phyloP scores from a whole-genome alignment of 306 rosid species.

The Cotoneaster glaucophyllus region DNA sequence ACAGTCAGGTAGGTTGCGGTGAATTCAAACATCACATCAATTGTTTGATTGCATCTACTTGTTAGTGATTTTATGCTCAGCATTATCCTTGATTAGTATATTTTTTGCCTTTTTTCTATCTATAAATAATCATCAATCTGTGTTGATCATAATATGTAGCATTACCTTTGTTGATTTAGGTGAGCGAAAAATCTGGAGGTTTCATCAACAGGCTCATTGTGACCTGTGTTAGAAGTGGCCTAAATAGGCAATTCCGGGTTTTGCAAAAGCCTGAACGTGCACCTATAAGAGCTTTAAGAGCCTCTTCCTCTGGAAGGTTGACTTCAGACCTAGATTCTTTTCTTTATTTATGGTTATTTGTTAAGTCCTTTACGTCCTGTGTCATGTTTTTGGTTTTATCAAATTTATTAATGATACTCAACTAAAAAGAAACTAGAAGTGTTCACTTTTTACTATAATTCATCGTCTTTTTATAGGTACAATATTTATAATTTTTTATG shows the following conservation, averaged over 20 bases:
- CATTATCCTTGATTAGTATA: background rate
- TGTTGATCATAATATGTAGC: constrained; percentile 3
- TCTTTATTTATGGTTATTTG: constrained; percentile 9
- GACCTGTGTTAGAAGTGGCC: constrained; percentile 94
- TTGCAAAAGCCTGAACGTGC: constrained; percentile 99
- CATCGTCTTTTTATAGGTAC: background rate
- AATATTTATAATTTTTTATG: background rate
- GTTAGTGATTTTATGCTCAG: background rate
- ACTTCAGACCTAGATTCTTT: constrained; percentile 21
- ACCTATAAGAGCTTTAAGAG: constrained; percentile 87
- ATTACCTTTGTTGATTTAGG: constrained; percentile 49
- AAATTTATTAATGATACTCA: constrained; percentile 2
- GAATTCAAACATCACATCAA: constrained; percentile 7
- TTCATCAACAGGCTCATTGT: constrained; percentile 78
- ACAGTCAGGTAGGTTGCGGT: constrained; percentile 58
- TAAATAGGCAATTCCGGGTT: constrained; percentile 80
- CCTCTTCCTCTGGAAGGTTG: constrained; percentile 99
- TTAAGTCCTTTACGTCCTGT: constrained; percentile 13
- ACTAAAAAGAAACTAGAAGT: background rate
- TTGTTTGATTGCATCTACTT: constrained; percentile 9
- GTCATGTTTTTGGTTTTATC: background rate
- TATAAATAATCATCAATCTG: background rate
- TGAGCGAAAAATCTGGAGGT: constrained; percentile 88
- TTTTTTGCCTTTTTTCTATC: background rate
- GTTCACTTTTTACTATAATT: background rate